Evolutionary conservation across 1,284 basidiomycete genomes (phyloP), one percentile per base, ranked within the genome.

Genomic region (Xerocomus amazonicus): DNA sequence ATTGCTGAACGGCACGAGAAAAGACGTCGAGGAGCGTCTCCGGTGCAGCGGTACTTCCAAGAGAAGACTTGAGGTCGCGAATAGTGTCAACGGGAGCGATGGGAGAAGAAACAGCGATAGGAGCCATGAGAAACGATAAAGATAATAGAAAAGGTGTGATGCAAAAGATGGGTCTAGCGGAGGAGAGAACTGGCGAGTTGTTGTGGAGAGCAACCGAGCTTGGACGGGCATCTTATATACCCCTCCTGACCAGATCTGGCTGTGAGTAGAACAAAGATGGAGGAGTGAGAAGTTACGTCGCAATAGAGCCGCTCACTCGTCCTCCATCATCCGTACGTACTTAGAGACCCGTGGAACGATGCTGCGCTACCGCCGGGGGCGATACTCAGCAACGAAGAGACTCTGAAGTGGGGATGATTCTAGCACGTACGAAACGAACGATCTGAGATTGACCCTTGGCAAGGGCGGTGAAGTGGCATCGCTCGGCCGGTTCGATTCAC

Each of bases 21-120:
- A 49, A 28, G 13, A 34, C 23, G 9, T 43, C 48, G 29, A 49
- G 33, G 13, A 50, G 53, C 8, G 59, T 66, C 38, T 48, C 47
- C 16, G 61, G 46, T 28, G 44, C 13, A 9, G 47, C 4, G 13
- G 47, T 14, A 10, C 32, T 43, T 7, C 43, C 34, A 13, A 56
- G 13, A 6, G 63, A 40, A 32, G 48, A 36, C 35, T 59, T 65
- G 27, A 64, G 9, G 13, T 47, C 36, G 17, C n/a, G 43, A 16
- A 52, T 46, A 19, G 43, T 32, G 17, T 50, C 31, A 7, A 51
- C 42, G 35, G 53, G 27, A 26, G 39, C 9, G 27, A 40, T 7
- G 38, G 27, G 3, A 9, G 58, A 44, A 14, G 62, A 37, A 23
- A 51, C 19, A 26, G 50, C 37, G 41, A 60, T 19, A 27, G 57